A percentile compares a stretch with the other conserved stretches of the same genome.
Conservation (phyloP, 768 basidiomycete species). For the Clitopilus passeckerianus region DNA sequence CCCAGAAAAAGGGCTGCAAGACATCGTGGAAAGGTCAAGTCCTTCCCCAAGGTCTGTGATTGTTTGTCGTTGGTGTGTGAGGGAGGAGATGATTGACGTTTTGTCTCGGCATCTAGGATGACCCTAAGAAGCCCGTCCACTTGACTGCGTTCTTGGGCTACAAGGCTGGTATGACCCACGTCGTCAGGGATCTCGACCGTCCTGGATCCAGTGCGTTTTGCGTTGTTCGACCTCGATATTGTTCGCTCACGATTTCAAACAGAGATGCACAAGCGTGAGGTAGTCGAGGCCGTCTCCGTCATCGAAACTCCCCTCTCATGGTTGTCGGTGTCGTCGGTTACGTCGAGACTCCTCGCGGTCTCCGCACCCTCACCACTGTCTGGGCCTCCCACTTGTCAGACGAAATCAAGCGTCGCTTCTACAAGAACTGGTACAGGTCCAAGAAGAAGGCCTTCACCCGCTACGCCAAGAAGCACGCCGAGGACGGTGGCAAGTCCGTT, state of each 20-base stretch:
- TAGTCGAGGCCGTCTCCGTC: slow-evolving; percentile 96
- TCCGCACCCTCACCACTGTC: slow-evolving; percentile 97
- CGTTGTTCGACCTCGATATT: not conserved
- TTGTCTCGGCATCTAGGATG: slow-evolving; percentile 63
- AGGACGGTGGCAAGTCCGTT: slow-evolving; percentile 88
- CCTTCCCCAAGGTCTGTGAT: slow-evolving; percentile 87
- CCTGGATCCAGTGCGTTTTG: slow-evolving; percentile 90
- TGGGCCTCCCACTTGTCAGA: slow-evolving; percentile 98
- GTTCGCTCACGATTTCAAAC: slow-evolving; percentile 7
- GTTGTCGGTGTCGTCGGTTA: slow-evolving; percentile 98
- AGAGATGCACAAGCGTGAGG: slow-evolving; percentile 99
- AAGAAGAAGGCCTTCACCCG: slow-evolving; percentile 99
- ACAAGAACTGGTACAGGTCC: slow-evolving; percentile 99
- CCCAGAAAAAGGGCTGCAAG: slow-evolving; percentile 95
- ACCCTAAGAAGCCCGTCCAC: slow-evolving; percentile 98
- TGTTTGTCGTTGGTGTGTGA: not conserved
- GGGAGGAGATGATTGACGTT: not conserved
- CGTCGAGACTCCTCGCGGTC: slow-evolving; percentile 98
- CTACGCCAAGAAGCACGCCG: slow-evolving; percentile 99
- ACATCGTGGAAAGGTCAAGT: slow-evolving; percentile 98
- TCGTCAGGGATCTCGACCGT: slow-evolving; percentile 98
- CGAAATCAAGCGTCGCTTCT: slow-evolving; percentile 98
- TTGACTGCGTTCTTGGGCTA: slow-evolving; percentile 98
- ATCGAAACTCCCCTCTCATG: slow-evolving; percentile 97
- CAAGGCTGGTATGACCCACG: slow-evolving; percentile 99